Conservation (phyloP, 2,329 filamentous ascomycete genomes). For the Tolypocladium tundrense region DNA sequence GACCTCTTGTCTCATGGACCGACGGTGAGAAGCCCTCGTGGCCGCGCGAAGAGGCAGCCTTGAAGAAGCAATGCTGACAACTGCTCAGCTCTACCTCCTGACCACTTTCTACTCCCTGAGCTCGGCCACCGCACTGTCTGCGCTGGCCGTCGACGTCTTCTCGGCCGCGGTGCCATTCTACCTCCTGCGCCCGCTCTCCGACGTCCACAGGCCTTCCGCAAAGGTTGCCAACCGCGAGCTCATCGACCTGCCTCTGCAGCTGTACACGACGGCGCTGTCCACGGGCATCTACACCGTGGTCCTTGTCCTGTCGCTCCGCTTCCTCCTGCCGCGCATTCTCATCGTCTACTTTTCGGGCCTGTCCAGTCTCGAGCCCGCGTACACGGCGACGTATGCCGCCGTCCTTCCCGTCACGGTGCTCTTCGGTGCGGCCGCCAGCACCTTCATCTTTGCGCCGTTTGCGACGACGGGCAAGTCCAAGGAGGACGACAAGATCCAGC, state of each 20-base stretch:
- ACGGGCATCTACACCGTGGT: slow-evolving; percentile 65
- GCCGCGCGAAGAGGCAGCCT: background rate
- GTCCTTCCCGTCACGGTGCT: slow-evolving; percentile 48
- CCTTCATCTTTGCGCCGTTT: slow-evolving; percentile 68
- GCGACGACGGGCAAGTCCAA: slow-evolving; percentile 40
- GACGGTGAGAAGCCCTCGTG: slow-evolving; percentile 29
- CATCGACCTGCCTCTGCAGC: slow-evolving; percentile 50
- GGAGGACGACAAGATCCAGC: slow-evolving; percentile 35
- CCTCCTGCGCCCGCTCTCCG: slow-evolving; percentile 58
- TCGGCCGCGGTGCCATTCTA: slow-evolving; percentile 65
- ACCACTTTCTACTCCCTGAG: slow-evolving; percentile 67
- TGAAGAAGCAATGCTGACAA: background rate
- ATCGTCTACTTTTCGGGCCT: slow-evolving; percentile 66
- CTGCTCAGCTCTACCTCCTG: slow-evolving; percentile 56
- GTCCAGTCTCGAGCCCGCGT: slow-evolving; percentile 55
- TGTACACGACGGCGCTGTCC: slow-evolving; percentile 58
- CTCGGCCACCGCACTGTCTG: slow-evolving; percentile 46
- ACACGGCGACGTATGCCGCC: slow-evolving; percentile 50
- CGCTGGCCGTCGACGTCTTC: slow-evolving; percentile 57
- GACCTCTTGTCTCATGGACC: slow-evolving; percentile 66
- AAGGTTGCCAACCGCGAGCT: slow-evolving; percentile 53
- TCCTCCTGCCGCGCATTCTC: slow-evolving; percentile 62
- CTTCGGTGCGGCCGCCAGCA: slow-evolving; percentile 60
- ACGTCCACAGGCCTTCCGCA: slow-evolving; percentile 47
- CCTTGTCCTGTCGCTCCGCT: slow-evolving; percentile 58